Evolutionary conservation across 306 rosid genomes (phyloP).

Genomic region (Vicia sativa): DNA sequence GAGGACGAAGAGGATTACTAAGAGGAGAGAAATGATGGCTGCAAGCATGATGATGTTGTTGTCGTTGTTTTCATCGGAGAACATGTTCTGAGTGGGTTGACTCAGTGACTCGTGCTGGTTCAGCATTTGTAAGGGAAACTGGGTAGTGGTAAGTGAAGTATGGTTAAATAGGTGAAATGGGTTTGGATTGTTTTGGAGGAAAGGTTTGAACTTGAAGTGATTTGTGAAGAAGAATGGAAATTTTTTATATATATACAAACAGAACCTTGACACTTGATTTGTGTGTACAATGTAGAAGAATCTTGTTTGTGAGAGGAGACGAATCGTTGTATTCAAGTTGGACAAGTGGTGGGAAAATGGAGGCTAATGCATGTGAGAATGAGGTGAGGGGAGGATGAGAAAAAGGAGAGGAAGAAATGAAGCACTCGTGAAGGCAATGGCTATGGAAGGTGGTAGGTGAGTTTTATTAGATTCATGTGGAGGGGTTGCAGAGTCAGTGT

Average conservation of each 20-base stretch:
- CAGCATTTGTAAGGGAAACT: conserved; percentile 38
- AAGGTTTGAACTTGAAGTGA: conserved; percentile 30
- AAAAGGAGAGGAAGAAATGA: conserved; percentile 38
- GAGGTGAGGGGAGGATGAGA: too few relatives aligned
- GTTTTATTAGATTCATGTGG: conserved; percentile 65
- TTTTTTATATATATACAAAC: too few relatives aligned
- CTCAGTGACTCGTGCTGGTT: conserved; percentile 42
- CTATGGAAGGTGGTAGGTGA: conserved; percentile 42
- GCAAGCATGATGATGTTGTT: conserved; percentile 71
- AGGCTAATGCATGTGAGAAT: conserved; percentile 36
- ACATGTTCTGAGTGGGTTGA: conserved; percentile 51
- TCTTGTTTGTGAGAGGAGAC: conserved; percentile 39
- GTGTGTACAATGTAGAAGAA: not conserved
- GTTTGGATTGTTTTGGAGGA: not conserved
- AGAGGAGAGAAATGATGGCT: conserved; percentile 72
- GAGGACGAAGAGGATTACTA: conserved; percentile 86
- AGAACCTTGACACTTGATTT: not conserved
- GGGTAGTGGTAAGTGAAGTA: not conserved
- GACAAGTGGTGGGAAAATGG: conserved; percentile 34
- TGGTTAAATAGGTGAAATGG: conserved; percentile 33
- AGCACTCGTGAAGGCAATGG: conserved; percentile 96
- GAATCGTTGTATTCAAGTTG: conserved; percentile 42
- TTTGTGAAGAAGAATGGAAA: not conserved
- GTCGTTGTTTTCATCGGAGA: conserved; percentile 56
- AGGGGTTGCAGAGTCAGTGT: not conserved